Conservation (phyloP, 371 early-diverging fungal species). For the Mucor piriformis region DNA sequence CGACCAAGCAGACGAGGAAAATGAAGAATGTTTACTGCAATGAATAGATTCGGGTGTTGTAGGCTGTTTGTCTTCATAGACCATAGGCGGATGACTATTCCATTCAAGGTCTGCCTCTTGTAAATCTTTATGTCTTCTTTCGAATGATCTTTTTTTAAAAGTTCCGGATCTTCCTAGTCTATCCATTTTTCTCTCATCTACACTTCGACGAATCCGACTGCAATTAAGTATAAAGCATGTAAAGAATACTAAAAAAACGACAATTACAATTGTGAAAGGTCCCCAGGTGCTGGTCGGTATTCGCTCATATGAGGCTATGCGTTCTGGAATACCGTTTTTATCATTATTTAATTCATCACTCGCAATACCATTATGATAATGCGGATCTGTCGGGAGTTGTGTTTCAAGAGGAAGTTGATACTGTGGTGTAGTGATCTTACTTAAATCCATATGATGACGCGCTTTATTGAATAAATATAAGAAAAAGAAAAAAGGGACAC, state of each 20-base stretch:
- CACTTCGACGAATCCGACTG: slow-evolving; percentile 27
- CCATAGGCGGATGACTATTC: slow-evolving; percentile 18
- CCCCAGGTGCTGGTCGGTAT: slow-evolving; percentile 39
- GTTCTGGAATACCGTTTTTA: neutral
- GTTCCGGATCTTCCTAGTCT: slow-evolving; percentile 12
- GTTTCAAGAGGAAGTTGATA: neutral
- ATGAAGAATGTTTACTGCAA: slow-evolving; percentile 6
- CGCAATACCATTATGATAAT: neutral
- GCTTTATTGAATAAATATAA: neutral
- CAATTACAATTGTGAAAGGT: slow-evolving; percentile 28
- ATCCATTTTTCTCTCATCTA: slow-evolving; percentile 19
- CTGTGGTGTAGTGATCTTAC: neutral
- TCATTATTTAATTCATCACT: neutral
- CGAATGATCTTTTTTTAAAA: slow-evolving; percentile 13
- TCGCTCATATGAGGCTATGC: slow-evolving; percentile 18
- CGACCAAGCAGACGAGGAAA: slow-evolving; percentile 13
- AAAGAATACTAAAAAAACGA: slow-evolving; percentile 31
- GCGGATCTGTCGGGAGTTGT: neutral
- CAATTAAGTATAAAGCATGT: slow-evolving; percentile 44
- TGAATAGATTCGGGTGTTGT: slow-evolving; percentile 14
- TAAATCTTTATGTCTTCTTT: slow-evolving; percentile 23
- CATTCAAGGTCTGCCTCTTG: slow-evolving; percentile 25
- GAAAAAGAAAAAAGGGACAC: neutral
- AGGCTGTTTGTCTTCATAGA: slow-evolving; percentile 9
- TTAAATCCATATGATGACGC: neutral